Conservation (phyloP, 2,329 filamentous ascomycete genomes). For the Ceratocystis ficicola region DNA sequence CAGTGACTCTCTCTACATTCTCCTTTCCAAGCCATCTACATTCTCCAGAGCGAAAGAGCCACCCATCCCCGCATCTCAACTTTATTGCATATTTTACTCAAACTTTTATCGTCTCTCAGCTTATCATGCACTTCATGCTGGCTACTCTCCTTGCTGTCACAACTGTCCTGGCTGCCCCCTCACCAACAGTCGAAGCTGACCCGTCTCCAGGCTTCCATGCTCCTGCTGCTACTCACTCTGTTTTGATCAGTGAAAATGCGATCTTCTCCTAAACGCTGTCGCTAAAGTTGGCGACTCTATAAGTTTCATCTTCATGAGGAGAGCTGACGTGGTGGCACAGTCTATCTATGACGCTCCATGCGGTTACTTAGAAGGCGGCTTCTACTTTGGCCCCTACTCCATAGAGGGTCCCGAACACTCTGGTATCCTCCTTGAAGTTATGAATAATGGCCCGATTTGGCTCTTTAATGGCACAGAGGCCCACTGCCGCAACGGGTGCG, state of each 20-base stretch:
- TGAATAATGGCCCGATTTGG: background rate
- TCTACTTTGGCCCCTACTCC: no score
- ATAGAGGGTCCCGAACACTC: constrained; percentile 24
- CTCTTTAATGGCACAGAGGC: background rate
- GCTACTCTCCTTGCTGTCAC: background rate
- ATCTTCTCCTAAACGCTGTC: constrained; percentile 41
- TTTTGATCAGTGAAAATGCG: background rate
- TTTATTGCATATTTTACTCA: no score
- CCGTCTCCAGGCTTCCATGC: background rate
- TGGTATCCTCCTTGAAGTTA: constrained; percentile 28
- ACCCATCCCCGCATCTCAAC: no score
- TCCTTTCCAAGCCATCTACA: no score
- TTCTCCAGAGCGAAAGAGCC: no score
- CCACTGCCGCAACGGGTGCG: constrained; percentile 25
- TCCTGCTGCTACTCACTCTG: background rate
- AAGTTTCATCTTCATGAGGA: constrained; percentile 43
- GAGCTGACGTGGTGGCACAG: constrained; percentile 38
- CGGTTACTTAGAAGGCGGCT: constrained; percentile 17
- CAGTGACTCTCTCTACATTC: no score
- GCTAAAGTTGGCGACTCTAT: constrained; percentile 40
- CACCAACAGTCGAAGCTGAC: background rate
- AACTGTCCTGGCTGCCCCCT: background rate
- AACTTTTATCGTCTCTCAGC: background rate
- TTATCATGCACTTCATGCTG: background rate
- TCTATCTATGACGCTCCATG: constrained; percentile 35